phyloP scores from a whole-genome alignment of 2,329 filamentous ascomycete genomes.

The Septoria petroselini region DNA sequence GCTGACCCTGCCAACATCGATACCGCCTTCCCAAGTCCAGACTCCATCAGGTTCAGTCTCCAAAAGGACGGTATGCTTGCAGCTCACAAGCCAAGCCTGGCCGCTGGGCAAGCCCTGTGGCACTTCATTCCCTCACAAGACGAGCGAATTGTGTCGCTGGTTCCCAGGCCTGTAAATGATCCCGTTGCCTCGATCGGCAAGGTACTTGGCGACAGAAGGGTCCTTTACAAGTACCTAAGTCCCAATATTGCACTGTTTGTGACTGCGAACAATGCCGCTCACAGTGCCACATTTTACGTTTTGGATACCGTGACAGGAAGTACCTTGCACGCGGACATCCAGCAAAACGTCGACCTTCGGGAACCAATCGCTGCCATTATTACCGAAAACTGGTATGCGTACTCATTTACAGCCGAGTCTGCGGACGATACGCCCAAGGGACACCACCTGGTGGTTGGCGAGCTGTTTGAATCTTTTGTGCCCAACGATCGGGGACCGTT shows the following conservation, averaged over 20 bases:
- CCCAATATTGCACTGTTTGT: slow-evolving; percentile 78
- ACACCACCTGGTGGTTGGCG: slow-evolving; percentile 79
- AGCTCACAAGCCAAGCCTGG: slow-evolving; percentile 24
- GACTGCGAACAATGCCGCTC: slow-evolving; percentile 57
- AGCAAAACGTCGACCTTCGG: slow-evolving; percentile 69
- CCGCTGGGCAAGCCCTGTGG: slow-evolving; percentile 53
- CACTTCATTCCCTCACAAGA: slow-evolving; percentile 64
- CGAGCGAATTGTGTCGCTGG: slow-evolving; percentile 66
- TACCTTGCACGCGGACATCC: slow-evolving; percentile 67
- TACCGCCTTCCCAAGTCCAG: not conserved
- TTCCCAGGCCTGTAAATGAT: slow-evolving; percentile 69
- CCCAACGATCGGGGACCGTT: slow-evolving; percentile 83
- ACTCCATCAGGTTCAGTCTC: slow-evolving; percentile 30
- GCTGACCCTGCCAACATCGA: slow-evolving; percentile 5
- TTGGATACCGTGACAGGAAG: slow-evolving; percentile 83
- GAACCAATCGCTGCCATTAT: slow-evolving; percentile 74
- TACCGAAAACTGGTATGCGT: slow-evolving; percentile 93
- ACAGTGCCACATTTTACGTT: slow-evolving; percentile 69
- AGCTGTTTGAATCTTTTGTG: slow-evolving; percentile 82
- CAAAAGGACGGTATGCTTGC: slow-evolving; percentile 28
- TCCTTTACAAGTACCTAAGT: slow-evolving; percentile 96
- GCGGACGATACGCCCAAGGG: slow-evolving; percentile 64
- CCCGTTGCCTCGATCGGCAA: slow-evolving; percentile 92
- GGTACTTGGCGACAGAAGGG: slow-evolving; percentile 85
- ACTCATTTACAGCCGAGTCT: slow-evolving; percentile 64